Conservation (phyloP, 441 rosid genomes). For the Sinapis alba region DNA sequence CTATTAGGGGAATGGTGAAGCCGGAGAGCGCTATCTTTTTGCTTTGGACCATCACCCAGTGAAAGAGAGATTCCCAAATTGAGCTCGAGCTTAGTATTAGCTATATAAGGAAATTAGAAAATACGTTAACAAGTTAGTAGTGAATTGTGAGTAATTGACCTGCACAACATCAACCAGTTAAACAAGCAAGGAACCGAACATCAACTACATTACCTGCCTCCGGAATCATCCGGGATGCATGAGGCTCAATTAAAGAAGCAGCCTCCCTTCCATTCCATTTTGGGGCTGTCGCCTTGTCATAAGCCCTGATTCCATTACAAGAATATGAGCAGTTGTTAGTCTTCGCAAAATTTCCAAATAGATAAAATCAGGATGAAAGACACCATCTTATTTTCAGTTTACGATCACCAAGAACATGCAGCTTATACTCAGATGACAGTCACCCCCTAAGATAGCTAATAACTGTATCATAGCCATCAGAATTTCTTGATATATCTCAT, state of each 20-base stretch:
- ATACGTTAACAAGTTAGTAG: not conserved
- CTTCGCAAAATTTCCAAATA: conserved; percentile 62
- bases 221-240: conserved; percentile 57
- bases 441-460: not conserved
- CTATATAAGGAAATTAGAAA: conserved; percentile 45
- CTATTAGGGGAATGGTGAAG: too few species aligned
- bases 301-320: conserved; percentile 76
- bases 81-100: conserved; percentile 64
- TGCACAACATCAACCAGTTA: conserved; percentile 7
- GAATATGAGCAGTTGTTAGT: conserved; percentile 31
- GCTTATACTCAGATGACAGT: conserved; percentile 5
- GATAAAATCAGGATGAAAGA: conserved; percentile 51
- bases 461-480: conserved; percentile 4
- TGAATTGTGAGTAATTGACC: too few species aligned
- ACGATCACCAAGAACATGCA: conserved; percentile 43
- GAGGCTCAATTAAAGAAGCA: conserved; percentile 69
- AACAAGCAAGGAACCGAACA: conserved; percentile 12
- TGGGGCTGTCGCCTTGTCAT: conserved; percentile 77
- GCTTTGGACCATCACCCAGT: conserved; percentile 46
- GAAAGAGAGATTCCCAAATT: conserved; percentile 80
- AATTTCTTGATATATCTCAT: not conserved
- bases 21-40: too few species aligned
- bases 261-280: conserved; percentile 66
- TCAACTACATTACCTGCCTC: conserved; percentile 57
- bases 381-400: conserved; percentile 52